Evolutionary conservation across 2,329 filamentous ascomycete genomes (phyloP).

Genomic region (Fusarium anthophilum): DNA sequence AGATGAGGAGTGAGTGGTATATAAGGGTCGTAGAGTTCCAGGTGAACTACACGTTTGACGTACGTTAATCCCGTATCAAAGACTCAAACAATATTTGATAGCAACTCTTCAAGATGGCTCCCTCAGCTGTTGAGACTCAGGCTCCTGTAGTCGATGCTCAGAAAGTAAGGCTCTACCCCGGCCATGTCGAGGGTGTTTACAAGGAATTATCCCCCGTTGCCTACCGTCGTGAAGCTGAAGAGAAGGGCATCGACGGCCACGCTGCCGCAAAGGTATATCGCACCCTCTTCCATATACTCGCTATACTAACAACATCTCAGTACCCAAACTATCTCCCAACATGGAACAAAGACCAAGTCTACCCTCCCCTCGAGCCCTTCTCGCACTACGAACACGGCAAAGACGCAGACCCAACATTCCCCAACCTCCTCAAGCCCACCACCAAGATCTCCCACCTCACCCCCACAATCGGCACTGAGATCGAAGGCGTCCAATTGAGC

Average conservation of each 20-base stretch:
- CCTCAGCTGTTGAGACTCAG: slow-evolving; percentile 38
- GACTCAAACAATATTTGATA: neutral
- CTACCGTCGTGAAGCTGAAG: slow-evolving; percentile 35
- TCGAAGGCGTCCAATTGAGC: slow-evolving; percentile 76
- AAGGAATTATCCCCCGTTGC: slow-evolving; percentile 36
- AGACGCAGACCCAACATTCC: slow-evolving; percentile 75
- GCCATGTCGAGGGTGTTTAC: slow-evolving; percentile 39
- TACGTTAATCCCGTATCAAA: neutral
- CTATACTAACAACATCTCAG: slow-evolving; percentile 39
- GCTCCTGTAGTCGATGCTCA: slow-evolving; percentile 19
- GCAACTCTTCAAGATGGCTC: slow-evolving; percentile 28
- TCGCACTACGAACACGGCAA: slow-evolving; percentile 80
- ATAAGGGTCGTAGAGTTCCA: slow-evolving; percentile 19
- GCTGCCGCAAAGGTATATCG: slow-evolving; percentile 35
- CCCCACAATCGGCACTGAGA: slow-evolving; percentile 77
- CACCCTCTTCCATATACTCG: fast-evolving
- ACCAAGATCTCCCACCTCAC: slow-evolving; percentile 69
- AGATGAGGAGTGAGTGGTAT: slow-evolving; percentile 4
- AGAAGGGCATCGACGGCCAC: slow-evolving; percentile 32
- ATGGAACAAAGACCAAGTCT: slow-evolving; percentile 72
- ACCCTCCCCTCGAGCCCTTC: slow-evolving; percentile 73
- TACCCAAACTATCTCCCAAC: slow-evolving; percentile 80
- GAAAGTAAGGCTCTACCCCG: slow-evolving; percentile 43
- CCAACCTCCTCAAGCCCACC: slow-evolving; percentile 70
- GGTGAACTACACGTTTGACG: neutral